Evolutionary conservation across 768 basidiomycete species (phyloP), one percentile per base, ranked within the genome.

Genomic region (Tricholomella constricta): DNA sequence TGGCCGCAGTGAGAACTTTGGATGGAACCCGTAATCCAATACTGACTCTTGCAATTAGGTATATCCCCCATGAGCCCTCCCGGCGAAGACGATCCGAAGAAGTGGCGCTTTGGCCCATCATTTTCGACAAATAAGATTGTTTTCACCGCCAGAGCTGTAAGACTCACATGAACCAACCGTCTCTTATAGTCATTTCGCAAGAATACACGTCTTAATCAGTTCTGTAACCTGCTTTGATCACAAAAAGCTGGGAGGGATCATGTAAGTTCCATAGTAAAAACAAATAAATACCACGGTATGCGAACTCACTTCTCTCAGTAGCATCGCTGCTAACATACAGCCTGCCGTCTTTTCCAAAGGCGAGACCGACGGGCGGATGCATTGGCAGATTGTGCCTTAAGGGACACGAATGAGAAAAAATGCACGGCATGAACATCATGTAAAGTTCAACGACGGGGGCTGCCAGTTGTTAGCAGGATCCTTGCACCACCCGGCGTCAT

Each of bases 351-450:
- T 46, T 55, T 2, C 66, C 66, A 57, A 78, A 78, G 9, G 66
- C 72, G 7, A 78, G 64, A 7, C 77, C 77, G 7, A 74, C 77
- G n/a, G 75, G 6, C 75, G 63, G 15, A 78, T 75, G 55, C 77
- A 77, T 17, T 43, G 2, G 75, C 77, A 11, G 75, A 77, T 57
- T 79, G 78, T 1, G 77, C 74, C 76, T 78, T n/a, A 11, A 47
- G 41, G 44, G 23, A 8, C 17, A 37, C 40, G 9, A 7, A 4
- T 20, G 10, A 15, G 25, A 23, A 19, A 5, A n/a, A 11, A 15
- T 34, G 17, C 3, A 17, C 25, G 45, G 34, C 12, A n/a, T 36
- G 35, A 20, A 8, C 31, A n/a, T 11, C 12, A n/a, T n/a, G n/a
- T n/a, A 63, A 78, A 76, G 50, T 64, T 69, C 35, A 76, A 48